Evolutionary conservation across 352 stramenopile genomes (phyloP), one percentile per base, ranked within the genome.

Genomic region (Phytophthora constricta): DNA sequence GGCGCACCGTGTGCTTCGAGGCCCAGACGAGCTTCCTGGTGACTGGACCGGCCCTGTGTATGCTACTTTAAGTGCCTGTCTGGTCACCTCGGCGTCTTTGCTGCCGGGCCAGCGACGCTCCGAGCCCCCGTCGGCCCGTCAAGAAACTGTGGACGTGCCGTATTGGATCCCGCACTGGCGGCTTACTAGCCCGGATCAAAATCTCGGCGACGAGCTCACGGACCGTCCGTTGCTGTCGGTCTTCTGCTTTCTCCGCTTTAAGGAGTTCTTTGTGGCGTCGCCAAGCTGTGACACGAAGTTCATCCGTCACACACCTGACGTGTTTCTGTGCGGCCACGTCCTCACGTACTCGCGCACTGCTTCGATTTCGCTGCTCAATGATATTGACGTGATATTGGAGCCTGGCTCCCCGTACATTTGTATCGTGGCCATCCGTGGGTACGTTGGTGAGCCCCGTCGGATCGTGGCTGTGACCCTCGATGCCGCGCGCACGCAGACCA

Each of bases 11-110:
- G 20, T 34, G 51, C 5, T 34, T 58, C 5, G 37, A 49, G 16
- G 51, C 51, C 51, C 37, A 9, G 51, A 58, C 51, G 51, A 58
- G 27, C 34, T 51, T 10, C 2, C 5, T 26, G 57, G 46, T 14
- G 23, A 23, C 8, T 65, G 47, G 46, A 22, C 31, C 4, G 46
- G 57, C n/a, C 58, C 58, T 2, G 47, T 50, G 2, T 65, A 65
- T 26, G 47, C 58, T 4, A 52, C 48, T 1, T 14, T 65, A 25
- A 20, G 45, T 10, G 37, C 31, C 51, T 58, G 51, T 20, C 34
- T 49, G 25, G 58, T 25, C 10, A 52, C 17, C 17, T 65, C 26
- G 22, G 10, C 2, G 26, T 58, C n/a, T 19, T 13, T 53, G 0
- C 47, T 28, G 0, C 48, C 54, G 5, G 46, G 23, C 23, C 56